Evolutionary conservation across 257 asterid genomes (phyloP).

Genomic region (Haberlea rhodopensis): DNA sequence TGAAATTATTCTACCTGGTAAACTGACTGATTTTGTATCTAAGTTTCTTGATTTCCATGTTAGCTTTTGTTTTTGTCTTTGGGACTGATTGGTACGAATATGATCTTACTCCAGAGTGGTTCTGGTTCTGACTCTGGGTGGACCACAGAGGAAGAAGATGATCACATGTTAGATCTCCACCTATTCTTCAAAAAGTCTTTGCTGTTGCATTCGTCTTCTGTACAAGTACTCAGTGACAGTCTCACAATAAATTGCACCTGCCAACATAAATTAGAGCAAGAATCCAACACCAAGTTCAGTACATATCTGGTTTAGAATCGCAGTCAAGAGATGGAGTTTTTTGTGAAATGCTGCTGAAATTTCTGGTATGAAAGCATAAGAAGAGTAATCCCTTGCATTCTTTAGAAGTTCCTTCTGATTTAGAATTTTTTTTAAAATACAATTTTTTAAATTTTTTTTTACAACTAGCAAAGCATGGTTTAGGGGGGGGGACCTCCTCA

Average conservation of each 20-base stretch:
- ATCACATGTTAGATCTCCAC: slow-evolving; percentile 50
- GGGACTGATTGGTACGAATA: slow-evolving; percentile 34
- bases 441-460: slow-evolving; percentile 1
- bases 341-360: no score
- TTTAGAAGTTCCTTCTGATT: slow-evolving; percentile 1
- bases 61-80: slow-evolving; percentile 3
- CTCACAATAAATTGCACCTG: slow-evolving; percentile 36
- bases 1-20: slow-evolving; percentile 40
- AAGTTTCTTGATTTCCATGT: slow-evolving; percentile 14
- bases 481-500: slow-evolving; percentile 23
- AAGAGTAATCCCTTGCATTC: slow-evolving; percentile 19
- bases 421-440: neutral
- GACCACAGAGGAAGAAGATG: slow-evolving; percentile 76
- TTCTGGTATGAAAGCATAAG: slow-evolving; percentile 28
- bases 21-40: slow-evolving; percentile 26
- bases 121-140: slow-evolving; percentile 45
- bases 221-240: slow-evolving; percentile 29
- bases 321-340: slow-evolving; percentile 14
- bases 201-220: slow-evolving; percentile 75
- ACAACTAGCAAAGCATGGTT: slow-evolving; percentile 1
- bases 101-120: slow-evolving; percentile 36
- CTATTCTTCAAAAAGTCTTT: slow-evolving; percentile 31
- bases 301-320: slow-evolving; percentile 18
- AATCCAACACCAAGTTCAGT: slow-evolving; percentile 31
- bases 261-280: slow-evolving; percentile 30